These are phyloP conservation scores for Cladosporium phlei DNA, from an alignment of 2,329 filamentous ascomycete species.

Conservation along the genomic window DNA sequence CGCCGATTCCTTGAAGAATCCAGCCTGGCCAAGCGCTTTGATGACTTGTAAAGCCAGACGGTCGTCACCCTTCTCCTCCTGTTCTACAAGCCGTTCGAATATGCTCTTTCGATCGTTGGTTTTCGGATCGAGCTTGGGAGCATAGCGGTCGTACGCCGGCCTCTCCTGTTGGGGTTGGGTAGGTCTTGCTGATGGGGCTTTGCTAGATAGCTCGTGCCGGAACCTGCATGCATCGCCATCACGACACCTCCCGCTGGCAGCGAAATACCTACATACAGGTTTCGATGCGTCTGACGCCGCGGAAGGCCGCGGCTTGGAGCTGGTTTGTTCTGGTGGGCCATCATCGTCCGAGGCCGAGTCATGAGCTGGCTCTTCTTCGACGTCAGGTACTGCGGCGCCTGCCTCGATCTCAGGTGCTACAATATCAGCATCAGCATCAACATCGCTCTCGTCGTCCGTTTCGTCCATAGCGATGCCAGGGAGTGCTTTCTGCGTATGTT, in stretches of 20 bases:
- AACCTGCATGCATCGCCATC: constrained; percentile 31
- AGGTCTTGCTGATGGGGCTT: constrained; percentile 9
- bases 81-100: constrained; percentile 36
- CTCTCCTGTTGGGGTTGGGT: constrained; percentile 4
- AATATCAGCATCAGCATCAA: background rate
- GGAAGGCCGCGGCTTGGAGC: constrained; percentile 30
- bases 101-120: constrained; percentile 21
- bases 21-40: constrained; percentile 41
- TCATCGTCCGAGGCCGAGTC: constrained; percentile 31
- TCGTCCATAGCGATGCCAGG: constrained; percentile 12
- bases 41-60: constrained; percentile 41
- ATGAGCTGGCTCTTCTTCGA: constrained; percentile 29
- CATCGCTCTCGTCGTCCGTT: constrained; percentile 1
- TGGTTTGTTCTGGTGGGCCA: constrained; percentile 34
- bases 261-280: constrained; percentile 29
- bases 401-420: constrained; percentile 18
- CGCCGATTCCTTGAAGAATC: constrained; percentile 32
- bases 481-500: background rate
- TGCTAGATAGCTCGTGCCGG: constrained; percentile 27
- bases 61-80: constrained; percentile 41
- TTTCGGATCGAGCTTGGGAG: constrained; percentile 19
- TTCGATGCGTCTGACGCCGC: constrained; percentile 1
- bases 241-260: constrained; percentile 29
- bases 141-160: constrained; percentile 16
- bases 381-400: constrained; percentile 22